These are phyloP conservation scores for Sporothrix brunneoviolacea DNA, from an alignment of 2,329 filamentous ascomycete species.

Conservation along the genomic window DNA sequence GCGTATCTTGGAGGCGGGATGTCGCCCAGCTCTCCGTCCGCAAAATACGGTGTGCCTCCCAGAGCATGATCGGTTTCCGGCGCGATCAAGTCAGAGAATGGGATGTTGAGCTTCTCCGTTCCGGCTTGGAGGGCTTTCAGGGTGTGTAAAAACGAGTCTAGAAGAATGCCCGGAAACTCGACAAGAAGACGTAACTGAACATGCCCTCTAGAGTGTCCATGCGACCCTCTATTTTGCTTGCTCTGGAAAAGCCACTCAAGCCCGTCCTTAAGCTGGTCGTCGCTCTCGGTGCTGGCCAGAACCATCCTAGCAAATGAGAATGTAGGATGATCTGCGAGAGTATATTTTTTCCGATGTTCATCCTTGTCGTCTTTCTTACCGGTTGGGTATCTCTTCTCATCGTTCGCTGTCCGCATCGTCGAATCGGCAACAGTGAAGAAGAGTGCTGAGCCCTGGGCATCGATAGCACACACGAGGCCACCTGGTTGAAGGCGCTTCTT, in stretches of 20 bases:
- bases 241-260: slow-evolving; percentile 19
- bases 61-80: slow-evolving; percentile 23
- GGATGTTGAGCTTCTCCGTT: slow-evolving; percentile 35
- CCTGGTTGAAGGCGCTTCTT: slow-evolving; percentile 44
- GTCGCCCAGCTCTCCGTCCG: slow-evolving; percentile 14
- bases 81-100: slow-evolving; percentile 43
- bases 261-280: not conserved
- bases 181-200: slow-evolving; percentile 34
- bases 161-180: slow-evolving; percentile 55
- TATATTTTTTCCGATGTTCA: slow-evolving; percentile 11
- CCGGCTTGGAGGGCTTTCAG: slow-evolving; percentile 50
- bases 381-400: slow-evolving; percentile 4
- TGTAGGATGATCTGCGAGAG: slow-evolving; percentile 27
- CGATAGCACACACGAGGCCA: slow-evolving; percentile 43
- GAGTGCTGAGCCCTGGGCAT: slow-evolving; percentile 29
- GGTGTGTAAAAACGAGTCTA: slow-evolving; percentile 52
- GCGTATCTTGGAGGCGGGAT: slow-evolving; percentile 47
- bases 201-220: not conserved
- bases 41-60: no score
- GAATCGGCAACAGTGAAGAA: slow-evolving; percentile 36
- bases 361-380: not conserved
- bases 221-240: slow-evolving; percentile 14
- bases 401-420: slow-evolving; percentile 19
- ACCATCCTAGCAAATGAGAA: slow-evolving; percentile 27
- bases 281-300: not conserved